These are phyloP conservation scores for Mortierella antarctica DNA, from an alignment of 192 early-diverging fungal species.

Conservation along the genomic window DNA sequence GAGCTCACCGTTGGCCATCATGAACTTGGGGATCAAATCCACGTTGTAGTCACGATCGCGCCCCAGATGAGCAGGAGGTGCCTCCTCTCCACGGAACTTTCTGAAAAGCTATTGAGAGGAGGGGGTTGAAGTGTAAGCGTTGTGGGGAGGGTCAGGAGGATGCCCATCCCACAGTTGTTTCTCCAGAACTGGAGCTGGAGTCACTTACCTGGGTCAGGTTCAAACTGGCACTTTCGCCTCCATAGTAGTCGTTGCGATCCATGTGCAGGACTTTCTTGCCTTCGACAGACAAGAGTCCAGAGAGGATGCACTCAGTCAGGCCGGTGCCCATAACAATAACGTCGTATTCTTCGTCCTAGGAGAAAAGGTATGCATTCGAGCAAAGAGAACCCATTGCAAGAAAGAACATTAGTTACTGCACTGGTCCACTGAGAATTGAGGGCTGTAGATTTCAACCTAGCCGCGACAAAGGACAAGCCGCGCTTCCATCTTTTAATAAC, in stretches of 20 bases:
- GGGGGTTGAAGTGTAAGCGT: not conserved
- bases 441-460: too few relatives aligned
- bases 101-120: slow-evolving; percentile 65
- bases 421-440: too few relatives aligned
- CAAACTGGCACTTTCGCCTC: slow-evolving; percentile 94
- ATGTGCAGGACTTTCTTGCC: slow-evolving; percentile 94
- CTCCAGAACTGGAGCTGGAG: not conserved
- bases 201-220: slow-evolving; percentile 91
- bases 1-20: slow-evolving; percentile 99
- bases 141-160: not conserved
- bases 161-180: not conserved
- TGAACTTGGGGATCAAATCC: slow-evolving; percentile 99
- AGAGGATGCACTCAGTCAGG: slow-evolving; percentile 90
- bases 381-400: not conserved
- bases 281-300: slow-evolving; percentile 87
- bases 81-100: slow-evolving; percentile 70
- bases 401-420: too few relatives aligned
- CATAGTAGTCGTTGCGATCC: slow-evolving; percentile 98
- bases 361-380: not conserved
- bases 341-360: slow-evolving; percentile 89
- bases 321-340: slow-evolving; percentile 91
- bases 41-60: slow-evolving; percentile 94
- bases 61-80: slow-evolving; percentile 67
- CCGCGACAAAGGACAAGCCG: too few relatives aligned
- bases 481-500: too few relatives aligned